Evolutionary conservation across 257 asterid species (phyloP).

Genomic region (Salvia miltiorrhiza): DNA sequence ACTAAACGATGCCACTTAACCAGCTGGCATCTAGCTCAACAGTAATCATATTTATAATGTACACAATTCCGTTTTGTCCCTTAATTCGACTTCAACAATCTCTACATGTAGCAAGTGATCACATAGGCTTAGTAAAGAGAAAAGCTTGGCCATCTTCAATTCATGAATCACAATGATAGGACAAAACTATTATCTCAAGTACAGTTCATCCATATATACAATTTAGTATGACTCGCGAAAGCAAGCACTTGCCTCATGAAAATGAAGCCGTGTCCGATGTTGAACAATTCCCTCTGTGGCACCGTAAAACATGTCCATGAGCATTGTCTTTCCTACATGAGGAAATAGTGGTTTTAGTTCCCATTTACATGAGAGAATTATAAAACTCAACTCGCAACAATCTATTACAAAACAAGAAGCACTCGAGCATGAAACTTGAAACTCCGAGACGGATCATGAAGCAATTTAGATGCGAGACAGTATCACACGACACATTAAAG

Average conservation of each 20-base stretch:
- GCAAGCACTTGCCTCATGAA: constrained; percentile 71
- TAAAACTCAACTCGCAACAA: constrained; percentile 19
- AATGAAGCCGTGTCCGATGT: constrained; percentile 91
- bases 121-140: not conserved
- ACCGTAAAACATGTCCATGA: constrained; percentile 91
- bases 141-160: constrained; percentile 9
- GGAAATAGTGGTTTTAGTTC: constrained; percentile 31
- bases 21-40: no score
- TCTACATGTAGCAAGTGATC: not conserved
- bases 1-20: not conserved
- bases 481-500: not conserved
- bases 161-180: constrained; percentile 6
- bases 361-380: not conserved
- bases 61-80: no score
- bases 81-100: no score
- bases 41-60: no score
- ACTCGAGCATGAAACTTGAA: constrained; percentile 7
- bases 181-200: not conserved
- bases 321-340: constrained; percentile 93
- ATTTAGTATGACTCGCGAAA: constrained; percentile 1
- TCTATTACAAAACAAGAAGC: constrained; percentile 16
- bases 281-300: constrained; percentile 85
- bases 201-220: constrained; percentile 8
- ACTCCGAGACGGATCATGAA: not conserved
- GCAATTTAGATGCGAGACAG: not conserved